These are phyloP conservation scores for Lentinula lateritia DNA, from an alignment of 768 basidiomycete genomes.

Conservation along the genomic window DNA sequence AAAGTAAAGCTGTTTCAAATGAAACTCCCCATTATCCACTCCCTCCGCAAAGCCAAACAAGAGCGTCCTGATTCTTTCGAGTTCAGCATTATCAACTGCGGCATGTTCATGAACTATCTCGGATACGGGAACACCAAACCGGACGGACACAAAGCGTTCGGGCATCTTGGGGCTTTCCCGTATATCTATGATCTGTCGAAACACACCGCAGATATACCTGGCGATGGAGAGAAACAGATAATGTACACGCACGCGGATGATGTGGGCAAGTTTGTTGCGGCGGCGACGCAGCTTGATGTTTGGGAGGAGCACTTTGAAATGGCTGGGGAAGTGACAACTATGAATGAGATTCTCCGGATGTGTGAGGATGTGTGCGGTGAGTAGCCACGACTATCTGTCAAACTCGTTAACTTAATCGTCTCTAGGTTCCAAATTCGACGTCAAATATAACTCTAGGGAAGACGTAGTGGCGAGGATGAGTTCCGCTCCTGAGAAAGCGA, in stretches of 20 bases:
- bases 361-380: conserved; percentile 2
- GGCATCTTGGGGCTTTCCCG: background rate
- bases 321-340: background rate
- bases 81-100: background rate
- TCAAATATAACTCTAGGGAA: background rate
- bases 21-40: background rate
- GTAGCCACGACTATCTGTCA: background rate
- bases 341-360: conserved; percentile 3
- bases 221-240: conserved; percentile 1
- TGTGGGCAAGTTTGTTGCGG: conserved; percentile 1
- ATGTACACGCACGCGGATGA: background rate
- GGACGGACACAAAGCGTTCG: background rate
- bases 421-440: background rate
- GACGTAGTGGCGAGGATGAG: background rate
- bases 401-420: background rate
- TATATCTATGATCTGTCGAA: conserved; percentile 3
- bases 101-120: conserved; percentile 5
- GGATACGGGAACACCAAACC: background rate
- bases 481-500: background rate
- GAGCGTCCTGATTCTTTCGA: conserved; percentile 1
- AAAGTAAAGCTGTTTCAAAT: background rate
- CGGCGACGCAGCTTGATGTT: conserved; percentile 1
- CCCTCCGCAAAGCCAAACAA: background rate
- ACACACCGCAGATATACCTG: conserved; percentile 1
- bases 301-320: conserved; percentile 3